These are phyloP conservation scores for Saprolegnia parasitica DNA, from an alignment of 352 stramenopile genomes.

Conservation along the genomic window DNA sequence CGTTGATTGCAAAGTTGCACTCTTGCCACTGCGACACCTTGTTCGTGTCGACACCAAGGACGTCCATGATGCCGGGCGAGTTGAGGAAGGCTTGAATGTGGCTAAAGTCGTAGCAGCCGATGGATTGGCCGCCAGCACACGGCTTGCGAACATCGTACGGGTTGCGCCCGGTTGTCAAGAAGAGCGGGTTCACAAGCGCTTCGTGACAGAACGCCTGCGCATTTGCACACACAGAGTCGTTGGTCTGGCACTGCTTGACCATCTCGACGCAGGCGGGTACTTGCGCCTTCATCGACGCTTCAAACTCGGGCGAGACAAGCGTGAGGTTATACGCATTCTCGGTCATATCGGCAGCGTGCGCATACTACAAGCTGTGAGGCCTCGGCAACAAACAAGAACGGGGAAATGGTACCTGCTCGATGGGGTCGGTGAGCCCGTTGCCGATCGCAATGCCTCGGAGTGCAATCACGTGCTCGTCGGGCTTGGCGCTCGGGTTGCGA, in stretches of 20 bases:
- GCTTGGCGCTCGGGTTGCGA: slow-evolving; percentile 31
- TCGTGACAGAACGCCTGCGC: slow-evolving; percentile 41
- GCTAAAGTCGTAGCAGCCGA: slow-evolving; percentile 51
- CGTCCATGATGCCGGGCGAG: slow-evolving; percentile 33
- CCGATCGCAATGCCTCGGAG: slow-evolving; percentile 73
- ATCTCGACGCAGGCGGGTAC: slow-evolving; percentile 45
- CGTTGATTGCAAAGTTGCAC: slow-evolving; percentile 91
- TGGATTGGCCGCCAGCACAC: slow-evolving; percentile 35
- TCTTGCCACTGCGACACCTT: slow-evolving; percentile 67
- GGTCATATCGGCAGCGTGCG: slow-evolving; percentile 65
- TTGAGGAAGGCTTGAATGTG: slow-evolving; percentile 66
- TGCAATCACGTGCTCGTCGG: slow-evolving; percentile 39
- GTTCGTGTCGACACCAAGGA: slow-evolving; percentile 35
- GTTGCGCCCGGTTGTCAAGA: slow-evolving; percentile 45
- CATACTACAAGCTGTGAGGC: slow-evolving; percentile 18
- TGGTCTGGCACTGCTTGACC: slow-evolving; percentile 43
- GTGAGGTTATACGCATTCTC: slow-evolving; percentile 77
- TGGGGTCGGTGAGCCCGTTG: slow-evolving; percentile 66
- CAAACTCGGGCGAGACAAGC: slow-evolving; percentile 40
- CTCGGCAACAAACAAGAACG: not conserved
- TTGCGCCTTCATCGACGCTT: slow-evolving; percentile 43
- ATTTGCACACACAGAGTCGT: slow-evolving; percentile 40
- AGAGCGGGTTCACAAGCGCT: slow-evolving; percentile 41
- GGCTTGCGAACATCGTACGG: slow-evolving; percentile 65
- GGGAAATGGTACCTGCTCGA: slow-evolving; percentile 36